Conservation (phyloP, 2,329 filamentous ascomycete species). For the Aspergillus sergii region DNA sequence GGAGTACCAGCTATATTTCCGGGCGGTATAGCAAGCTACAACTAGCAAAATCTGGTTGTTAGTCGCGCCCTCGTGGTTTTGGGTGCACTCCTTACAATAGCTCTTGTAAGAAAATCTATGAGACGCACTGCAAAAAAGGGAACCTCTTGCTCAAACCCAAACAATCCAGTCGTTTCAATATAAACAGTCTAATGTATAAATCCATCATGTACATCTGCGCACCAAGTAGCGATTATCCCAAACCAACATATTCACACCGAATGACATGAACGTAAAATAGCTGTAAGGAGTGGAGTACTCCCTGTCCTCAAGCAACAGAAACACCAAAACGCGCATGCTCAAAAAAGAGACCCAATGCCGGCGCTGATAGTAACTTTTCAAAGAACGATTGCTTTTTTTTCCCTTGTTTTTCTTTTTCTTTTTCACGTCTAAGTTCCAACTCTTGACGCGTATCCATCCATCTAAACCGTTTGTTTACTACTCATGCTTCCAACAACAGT, state of each 20-base stretch:
- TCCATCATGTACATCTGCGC: neutral
- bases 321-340: conserved; percentile 32
- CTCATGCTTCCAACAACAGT: conserved; percentile 24
- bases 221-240: neutral
- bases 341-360: conserved; percentile 17
- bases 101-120: neutral
- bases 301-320: conserved; percentile 17
- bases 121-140: neutral
- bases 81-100: neutral
- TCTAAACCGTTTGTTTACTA: conserved; percentile 26
- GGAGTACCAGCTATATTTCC: neutral
- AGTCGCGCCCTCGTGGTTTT: neutral
- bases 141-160: neutral
- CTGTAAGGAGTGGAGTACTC: conserved; percentile 11
- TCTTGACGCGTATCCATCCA: neutral
- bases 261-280: neutral
- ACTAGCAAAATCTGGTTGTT: neutral
- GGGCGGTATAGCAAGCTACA: neutral
- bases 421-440: neutral
- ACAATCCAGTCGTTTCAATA: neutral
- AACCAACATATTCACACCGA: conserved; percentile 6
- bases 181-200: neutral
- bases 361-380: conserved; percentile 15
- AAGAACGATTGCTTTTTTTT: conserved; percentile 1
- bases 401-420: conserved; percentile 16